phyloP scores from a whole-genome alignment of 2,329 filamentous ascomycete species.

The Aspergillus tubingensis region DNA sequence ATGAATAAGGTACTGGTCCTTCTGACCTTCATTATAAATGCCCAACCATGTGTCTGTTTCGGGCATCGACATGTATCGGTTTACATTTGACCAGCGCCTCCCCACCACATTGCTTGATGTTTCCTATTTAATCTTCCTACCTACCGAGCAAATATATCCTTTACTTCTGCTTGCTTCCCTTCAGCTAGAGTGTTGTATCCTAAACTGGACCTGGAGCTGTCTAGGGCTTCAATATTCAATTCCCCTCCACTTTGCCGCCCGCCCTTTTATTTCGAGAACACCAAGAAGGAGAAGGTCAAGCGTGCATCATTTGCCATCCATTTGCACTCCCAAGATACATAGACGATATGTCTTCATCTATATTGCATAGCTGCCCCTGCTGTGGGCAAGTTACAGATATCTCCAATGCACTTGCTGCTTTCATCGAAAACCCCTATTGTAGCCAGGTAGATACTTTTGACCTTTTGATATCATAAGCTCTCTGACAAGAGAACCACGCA shows the following conservation, averaged over 20 bases:
- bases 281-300: not conserved
- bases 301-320: not conserved
- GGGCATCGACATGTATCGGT: not conserved
- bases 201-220: not conserved
- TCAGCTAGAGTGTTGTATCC: not conserved
- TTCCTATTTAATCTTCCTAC: not conserved
- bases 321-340: not conserved
- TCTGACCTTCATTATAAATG: not conserved
- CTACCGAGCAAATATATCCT: not conserved
- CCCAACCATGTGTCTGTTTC: not conserved
- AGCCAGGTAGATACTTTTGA: constrained; percentile 39
- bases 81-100: not conserved
- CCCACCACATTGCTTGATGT: not conserved
- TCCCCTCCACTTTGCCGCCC: not conserved
- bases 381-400: constrained; percentile 43
- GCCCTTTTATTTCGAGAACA: not conserved
- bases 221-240: not conserved
- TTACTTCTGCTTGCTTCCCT: no score
- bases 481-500: constrained; percentile 28
- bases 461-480: constrained; percentile 21
- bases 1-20: not conserved
- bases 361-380: constrained; percentile 41
- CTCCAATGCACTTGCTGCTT: constrained; percentile 36
- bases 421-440: constrained; percentile 43
- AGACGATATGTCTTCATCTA: constrained; percentile 38